phyloP scores from a whole-genome alignment of 192 early-diverging fungal genomes.

The Linderina pennispora region DNA sequence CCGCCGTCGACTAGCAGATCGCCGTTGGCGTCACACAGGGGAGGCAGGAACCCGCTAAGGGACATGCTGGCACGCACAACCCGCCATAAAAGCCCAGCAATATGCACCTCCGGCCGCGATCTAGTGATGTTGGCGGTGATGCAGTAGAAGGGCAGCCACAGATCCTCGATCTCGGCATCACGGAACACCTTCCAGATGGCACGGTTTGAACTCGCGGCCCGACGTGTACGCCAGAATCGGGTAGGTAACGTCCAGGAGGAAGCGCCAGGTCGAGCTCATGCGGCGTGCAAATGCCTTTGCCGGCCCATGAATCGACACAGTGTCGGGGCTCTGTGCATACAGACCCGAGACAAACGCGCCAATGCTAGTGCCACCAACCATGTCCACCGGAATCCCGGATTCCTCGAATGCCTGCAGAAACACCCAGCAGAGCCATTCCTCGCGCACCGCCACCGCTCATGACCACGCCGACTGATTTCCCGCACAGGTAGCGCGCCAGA shows the following conservation, averaged over 20 bases:
- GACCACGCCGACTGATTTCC: constrained; percentile 87
- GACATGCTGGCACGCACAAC: constrained; percentile 99
- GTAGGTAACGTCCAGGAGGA: constrained; percentile 91
- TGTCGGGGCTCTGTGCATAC: constrained; percentile 84
- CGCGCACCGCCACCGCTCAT: constrained; percentile 96
- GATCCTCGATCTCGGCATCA: constrained; percentile 93
- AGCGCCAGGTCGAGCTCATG: constrained; percentile 80
- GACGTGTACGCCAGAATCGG: constrained; percentile 88
- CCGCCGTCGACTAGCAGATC: constrained; percentile 98
- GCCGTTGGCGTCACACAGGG: constrained; percentile 88
- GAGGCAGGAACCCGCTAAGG: constrained; percentile 90
- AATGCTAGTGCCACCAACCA: constrained; percentile 96
- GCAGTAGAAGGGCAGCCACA: constrained; percentile 95
- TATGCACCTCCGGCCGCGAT: constrained; percentile 90
- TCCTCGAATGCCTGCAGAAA: constrained; percentile 94
- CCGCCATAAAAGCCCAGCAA: constrained; percentile 92
- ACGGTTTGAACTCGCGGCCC: constrained; percentile 94
- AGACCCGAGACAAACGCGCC: constrained; percentile 94
- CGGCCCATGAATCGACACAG: constrained; percentile 80
- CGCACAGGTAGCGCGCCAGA: constrained; percentile 86
- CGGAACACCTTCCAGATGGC: constrained; percentile 92
- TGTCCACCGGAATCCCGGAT: constrained; percentile 95
- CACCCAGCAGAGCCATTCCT: constrained; percentile 87
- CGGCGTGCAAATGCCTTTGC: constrained; percentile 76
- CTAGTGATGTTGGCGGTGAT: constrained; percentile 95